A percentile compares a stretch with the other conserved stretches of the same genome.
These are phyloP conservation scores for Leishmania amazonensis DNA, from an alignment of 208 protist species.

Conservation along the genomic window DNA sequence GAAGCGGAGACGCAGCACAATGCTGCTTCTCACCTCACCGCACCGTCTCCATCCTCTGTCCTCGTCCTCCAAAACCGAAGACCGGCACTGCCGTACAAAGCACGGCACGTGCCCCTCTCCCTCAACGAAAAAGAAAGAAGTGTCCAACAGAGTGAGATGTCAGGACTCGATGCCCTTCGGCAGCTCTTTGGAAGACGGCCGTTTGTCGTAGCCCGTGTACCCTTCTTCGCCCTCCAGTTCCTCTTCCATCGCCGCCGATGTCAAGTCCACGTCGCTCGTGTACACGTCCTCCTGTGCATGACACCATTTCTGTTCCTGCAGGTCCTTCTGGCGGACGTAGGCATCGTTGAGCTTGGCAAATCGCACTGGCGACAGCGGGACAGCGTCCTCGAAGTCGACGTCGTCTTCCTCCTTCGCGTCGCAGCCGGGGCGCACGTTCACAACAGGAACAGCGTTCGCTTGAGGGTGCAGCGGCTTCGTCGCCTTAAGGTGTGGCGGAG, in stretches of 20 bases:
- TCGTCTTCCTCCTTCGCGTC: conserved; percentile 42
- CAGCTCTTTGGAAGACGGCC: conserved; percentile 16
- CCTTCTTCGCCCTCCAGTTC: conserved; percentile 53
- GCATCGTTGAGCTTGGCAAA: conserved; percentile 65
- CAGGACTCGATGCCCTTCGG: conserved; percentile 11
- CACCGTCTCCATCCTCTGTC: background rate
- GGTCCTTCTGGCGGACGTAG: conserved; percentile 34
- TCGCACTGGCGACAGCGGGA: conserved; percentile 68
- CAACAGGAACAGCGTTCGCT: conserved; percentile 5
- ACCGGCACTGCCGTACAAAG: background rate
- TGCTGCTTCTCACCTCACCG: background rate
- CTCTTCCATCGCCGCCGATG: conserved; percentile 35
- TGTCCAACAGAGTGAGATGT: background rate
- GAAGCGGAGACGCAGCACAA: background rate
- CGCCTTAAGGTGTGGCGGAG: conserved; percentile 32
- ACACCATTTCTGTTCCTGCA: background rate
- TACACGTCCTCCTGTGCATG: conserved; percentile 38
- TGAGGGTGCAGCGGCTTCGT: conserved; percentile 31
- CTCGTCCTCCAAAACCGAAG: background rate
- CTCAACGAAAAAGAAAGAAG: background rate
- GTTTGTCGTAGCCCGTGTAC: conserved; percentile 52
- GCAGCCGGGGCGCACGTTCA: conserved; percentile 8
- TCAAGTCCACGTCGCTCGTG: conserved; percentile 42
- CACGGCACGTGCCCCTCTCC: background rate
- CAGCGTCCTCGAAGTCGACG: conserved; percentile 82